phyloP scores from a whole-genome alignment of 179 eudicot genomes.

The Pouteria campechiana region DNA sequence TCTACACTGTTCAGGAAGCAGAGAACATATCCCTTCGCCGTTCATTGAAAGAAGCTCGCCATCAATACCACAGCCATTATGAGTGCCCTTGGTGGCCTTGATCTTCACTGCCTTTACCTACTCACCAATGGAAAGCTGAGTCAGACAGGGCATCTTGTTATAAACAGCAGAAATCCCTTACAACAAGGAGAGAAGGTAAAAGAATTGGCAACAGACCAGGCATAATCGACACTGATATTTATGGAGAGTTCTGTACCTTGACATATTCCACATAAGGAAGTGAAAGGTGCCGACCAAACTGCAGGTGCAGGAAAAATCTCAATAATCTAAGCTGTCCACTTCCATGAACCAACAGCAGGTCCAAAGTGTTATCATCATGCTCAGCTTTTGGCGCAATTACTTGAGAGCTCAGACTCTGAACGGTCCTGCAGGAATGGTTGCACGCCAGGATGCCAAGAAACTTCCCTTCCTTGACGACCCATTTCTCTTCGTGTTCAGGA shows the following conservation, averaged over 20 bases:
- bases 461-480: constrained; percentile 65
- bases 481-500: constrained; percentile 41
- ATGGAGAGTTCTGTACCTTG: constrained; percentile 80
- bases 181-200: no score
- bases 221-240: no score
- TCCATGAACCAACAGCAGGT: constrained; percentile 84
- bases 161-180: no score
- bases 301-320: constrained; percentile 67
- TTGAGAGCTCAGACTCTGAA: constrained; percentile 88
- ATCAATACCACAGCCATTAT: constrained; percentile 88
- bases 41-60: constrained; percentile 85
- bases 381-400: constrained; percentile 95
- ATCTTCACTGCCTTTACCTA: constrained; percentile 96
- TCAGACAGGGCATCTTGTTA: background rate
- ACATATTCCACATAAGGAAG: constrained; percentile 90
- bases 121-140: constrained; percentile 9
- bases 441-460: constrained; percentile 87
- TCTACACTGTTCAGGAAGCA: constrained; percentile 94
- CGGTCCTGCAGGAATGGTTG: constrained; percentile 94
- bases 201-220: background rate
- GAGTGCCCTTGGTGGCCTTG: constrained; percentile 75
- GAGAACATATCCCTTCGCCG: constrained; percentile 69
- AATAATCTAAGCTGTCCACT: constrained; percentile 75
- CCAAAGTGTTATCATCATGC: constrained; percentile 76
- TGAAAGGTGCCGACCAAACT: constrained; percentile 80